Base-by-base conservation (phyloP, 768 basidiomycete genomes). In the Podaxis sp. region DNA sequence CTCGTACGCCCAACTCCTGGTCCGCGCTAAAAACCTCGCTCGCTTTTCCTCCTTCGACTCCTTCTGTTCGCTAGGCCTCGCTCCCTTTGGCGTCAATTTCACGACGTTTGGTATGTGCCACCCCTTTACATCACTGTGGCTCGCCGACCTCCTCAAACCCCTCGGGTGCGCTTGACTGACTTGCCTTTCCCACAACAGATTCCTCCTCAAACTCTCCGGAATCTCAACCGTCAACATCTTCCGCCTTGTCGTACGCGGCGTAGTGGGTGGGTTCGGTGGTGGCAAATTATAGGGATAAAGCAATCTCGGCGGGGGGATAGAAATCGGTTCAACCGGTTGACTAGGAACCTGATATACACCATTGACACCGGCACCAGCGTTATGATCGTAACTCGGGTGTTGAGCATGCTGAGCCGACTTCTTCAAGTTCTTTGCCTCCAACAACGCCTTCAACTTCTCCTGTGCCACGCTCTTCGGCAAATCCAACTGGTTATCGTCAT, bases 141-240 rank as follows among this genome's bases (percentile, higher is more conserved):
- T 75, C 28, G 74, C 65, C 11, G 70, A 68, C 63, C 78, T 63
- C 64, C 69, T 66, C 51, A 76, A 63, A 0, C 74, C 79, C 7
- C 78, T 75, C 46, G 82, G 73, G 63, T 83, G 84, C 15, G 76
- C 78, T 71, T 85, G 85, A 65, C 75, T 80, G 26, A 89, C 83
- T 65, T 89, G 87, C 13, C 89, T 81, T 67, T 88, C 91, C 92
- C 92, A 93, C 4, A 95, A 75, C 61, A 95, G 71, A 68, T 95
- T 91, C 52, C 89, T 79, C 22, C 95, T 80, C 65, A 96, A 75
- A 63, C 88, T 90, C 75, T 96, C 95, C 36, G 90, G 89, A 70
- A 96, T 79, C 74, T 96, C 95, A 3, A 87, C 89, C 60, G 87
- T 81, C 52, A 96, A 80, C 92, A 96, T 96, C 67, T 84, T 82